These are phyloP conservation scores for Metarhizium robertsii DNA, from an alignment of 2,329 filamentous ascomycete genomes.

Conservation along the genomic window DNA sequence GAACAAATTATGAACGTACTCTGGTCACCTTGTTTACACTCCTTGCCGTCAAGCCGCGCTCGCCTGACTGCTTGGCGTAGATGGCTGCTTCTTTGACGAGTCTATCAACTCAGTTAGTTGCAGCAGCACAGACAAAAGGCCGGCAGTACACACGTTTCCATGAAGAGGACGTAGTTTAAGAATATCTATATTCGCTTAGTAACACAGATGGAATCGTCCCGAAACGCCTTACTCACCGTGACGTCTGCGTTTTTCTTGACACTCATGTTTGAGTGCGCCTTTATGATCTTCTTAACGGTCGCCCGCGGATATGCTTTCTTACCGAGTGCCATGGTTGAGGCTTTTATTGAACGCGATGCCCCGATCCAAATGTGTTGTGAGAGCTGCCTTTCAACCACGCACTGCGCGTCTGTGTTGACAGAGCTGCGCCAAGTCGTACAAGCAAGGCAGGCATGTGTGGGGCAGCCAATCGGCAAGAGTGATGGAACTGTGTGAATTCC, in stretches of 20 bases:
- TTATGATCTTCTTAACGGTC: constrained; percentile 81
- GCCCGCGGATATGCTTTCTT: constrained; percentile 76
- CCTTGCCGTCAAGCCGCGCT: constrained; percentile 63
- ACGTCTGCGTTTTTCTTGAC: constrained; percentile 82
- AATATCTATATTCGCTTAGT: constrained; percentile 53
- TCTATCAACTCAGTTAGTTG: constrained; percentile 29
- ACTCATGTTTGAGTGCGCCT: constrained; percentile 73
- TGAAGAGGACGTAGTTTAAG: constrained; percentile 75
- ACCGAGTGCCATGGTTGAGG: constrained; percentile 27
- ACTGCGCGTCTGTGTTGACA: too few species aligned
- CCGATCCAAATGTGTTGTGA: not conserved
- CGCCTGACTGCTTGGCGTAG: constrained; percentile 62
- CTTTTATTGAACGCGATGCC: not conserved
- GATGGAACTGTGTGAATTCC: not conserved
- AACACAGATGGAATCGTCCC: constrained; percentile 4
- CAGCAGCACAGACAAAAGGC: not conserved
- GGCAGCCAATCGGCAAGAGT: not conserved
- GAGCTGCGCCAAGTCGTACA: too few species aligned
- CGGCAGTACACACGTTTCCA: constrained; percentile 45
- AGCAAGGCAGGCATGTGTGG: not conserved
- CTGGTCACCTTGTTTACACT: constrained; percentile 70
- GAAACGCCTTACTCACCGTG: constrained; percentile 42
- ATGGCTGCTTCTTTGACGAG: constrained; percentile 74
- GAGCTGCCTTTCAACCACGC: too few species aligned
- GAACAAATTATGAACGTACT: constrained; percentile 34